Base-by-base conservation (phyloP, 805 yeast genomes). In the Cyberlindnera bimundalis region DNA sequence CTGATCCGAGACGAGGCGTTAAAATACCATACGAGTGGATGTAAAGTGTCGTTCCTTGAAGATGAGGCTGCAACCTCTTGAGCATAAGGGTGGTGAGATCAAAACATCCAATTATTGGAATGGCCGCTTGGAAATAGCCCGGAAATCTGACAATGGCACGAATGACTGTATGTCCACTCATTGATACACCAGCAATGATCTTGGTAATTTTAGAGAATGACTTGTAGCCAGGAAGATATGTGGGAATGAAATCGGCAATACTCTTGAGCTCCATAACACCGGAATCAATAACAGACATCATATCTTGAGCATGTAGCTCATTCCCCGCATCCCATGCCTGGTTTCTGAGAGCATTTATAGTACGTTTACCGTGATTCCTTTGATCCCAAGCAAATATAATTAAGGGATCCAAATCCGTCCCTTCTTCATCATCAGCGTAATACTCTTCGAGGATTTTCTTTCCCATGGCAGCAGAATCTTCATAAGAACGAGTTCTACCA, bases 121-220 rank as follows among this genome's bases (percentile, higher is more conserved):
- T 36, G 2, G 44, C 42, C 25, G 42, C 55, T 21, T 49, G 47
- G 31, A 48, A 47, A 9, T 41, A 21, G 1, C 36, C 38, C 5
- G 52, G 51, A 18, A 39, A 43, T 27, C 39, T 33, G 3, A 26
- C 42, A 5, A 37, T 47, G 11, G 45, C 39, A 37, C 56, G 45
- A 11, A 53, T 46, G 2, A 47, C 36, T 2, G 39, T 33, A 33
- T 55, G 60, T 2, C 48, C 60, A 15, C 60, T 58, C 51, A 55
- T 43, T 1, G 60, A 55, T 12, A 49, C 53, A 19, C 60, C 60
- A 15, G 46, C 33, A 3, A 48, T 35, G 3, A 48, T 35, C 8
- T 38, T 31, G 6, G 26, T 25, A 2, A 47, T 29, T 2, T 31
- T 33, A 10, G 33, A 17, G 27, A 42, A 40, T 5, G 28, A 23